Base-by-base conservation (phyloP, 2,329 filamentous ascomycete species). In the Xylaria sp. region DNA sequence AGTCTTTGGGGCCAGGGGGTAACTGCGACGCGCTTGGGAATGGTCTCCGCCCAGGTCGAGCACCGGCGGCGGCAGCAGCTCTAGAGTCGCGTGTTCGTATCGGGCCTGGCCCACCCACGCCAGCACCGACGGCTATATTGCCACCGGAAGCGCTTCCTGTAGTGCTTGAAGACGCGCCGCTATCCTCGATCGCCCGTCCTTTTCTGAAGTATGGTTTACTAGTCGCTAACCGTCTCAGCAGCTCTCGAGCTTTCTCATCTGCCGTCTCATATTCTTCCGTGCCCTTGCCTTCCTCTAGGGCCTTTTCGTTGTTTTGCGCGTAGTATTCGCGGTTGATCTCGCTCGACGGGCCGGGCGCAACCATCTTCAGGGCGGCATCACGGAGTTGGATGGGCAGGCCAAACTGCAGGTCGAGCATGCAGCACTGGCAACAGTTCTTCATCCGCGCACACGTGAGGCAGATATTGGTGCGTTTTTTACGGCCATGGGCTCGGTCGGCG, bases 361-460 rank as follows among this genome's bases (percentile, higher is more conserved):
- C 93, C 92, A 99, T 97, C 84, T 98, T 98, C 71, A 99, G 86
- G 5, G 97, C 96, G 2, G 96, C 96, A 84, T 99, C 96, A 78
- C 96, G 90, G 67, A 99, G 93, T 16, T 94, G 92, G 77, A 99
- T 97, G 12, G 96, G 96, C 32, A 99, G 85, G 27, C 96, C 97
- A 78, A 98, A 99, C 13, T 93, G 95, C 69, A 99, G 84, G 86
- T 99, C 96, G 62, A 99, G 91, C 93, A 98, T 98, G 84, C 96
- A 99, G 82, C 92, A 95, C 84, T 99, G 96, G 78, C 96, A 99
- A 84, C 96, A 98, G 84, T 99, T 99, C 83, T 99, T 99, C 73
- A 98, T 87, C 53, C 96, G 92, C 25, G 96, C 95, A 84, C 96
- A 99, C 48, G 96, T 99, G 27, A 99, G 86, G 81, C 96, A 99